These are phyloP conservation scores for Acer campestre DNA, from an alignment of 345 rosid genomes.

Conservation along the genomic window DNA sequence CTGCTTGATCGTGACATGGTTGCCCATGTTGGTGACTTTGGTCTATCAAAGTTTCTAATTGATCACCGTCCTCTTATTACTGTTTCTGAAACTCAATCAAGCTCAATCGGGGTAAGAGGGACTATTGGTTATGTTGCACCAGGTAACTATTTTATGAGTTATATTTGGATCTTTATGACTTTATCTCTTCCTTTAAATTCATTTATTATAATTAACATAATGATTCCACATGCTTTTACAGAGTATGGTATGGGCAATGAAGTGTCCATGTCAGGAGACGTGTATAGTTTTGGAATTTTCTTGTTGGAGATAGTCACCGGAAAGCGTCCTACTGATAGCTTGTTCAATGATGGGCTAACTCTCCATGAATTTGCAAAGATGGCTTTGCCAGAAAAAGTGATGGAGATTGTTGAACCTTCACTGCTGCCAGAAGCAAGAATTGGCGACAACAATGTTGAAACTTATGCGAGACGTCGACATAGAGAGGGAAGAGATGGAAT, in stretches of 20 bases:
- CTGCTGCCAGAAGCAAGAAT: background rate
- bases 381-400: background rate
- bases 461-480: background rate
- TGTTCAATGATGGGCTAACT: background rate
- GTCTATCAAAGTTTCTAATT: no score
- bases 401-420: slow-evolving; percentile 10
- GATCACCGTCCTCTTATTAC: no score
- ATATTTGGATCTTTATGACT: background rate
- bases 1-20: no score
- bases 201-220: background rate
- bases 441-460: no score
- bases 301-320: background rate
- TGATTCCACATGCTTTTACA: background rate
- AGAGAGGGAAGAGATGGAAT: background rate
- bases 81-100: no score
- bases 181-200: background rate
- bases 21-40: no score
- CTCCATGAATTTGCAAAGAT: background rate
- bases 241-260: background rate
- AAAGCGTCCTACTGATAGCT: background rate
- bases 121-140: no score
- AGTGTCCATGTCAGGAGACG: background rate
- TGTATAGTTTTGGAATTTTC: slow-evolving; percentile 4
- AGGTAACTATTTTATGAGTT: background rate
- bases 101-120: no score